Evolutionary conservation across 345 rosid genomes (phyloP), one percentile per base, ranked within the genome.

Genomic region (Salix brachista): DNA sequence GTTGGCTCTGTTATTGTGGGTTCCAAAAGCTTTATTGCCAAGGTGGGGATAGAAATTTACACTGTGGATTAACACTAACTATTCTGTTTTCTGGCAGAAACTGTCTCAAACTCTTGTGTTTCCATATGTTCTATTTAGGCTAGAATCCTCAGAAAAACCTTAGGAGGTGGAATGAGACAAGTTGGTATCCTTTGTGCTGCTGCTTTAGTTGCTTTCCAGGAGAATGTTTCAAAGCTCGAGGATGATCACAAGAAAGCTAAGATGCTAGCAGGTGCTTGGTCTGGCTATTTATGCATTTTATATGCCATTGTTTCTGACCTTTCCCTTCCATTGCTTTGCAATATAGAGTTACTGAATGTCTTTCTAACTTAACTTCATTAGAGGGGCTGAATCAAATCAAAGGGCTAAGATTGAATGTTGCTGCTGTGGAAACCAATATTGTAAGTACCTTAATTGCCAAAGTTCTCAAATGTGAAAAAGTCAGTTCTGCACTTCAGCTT

Each of bases 151-250:
- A 85, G 97, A 84, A 96, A 96, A 82, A 92, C 99, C 71, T 79
- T 93, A 78, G 99, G 98, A 26, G 99, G 99, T 30, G 98, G 98
- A 71, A 93, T 96, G 99, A 87, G 98, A 81, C 99, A 91, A 83
- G 71, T 91, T 0, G 98, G 99, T 21, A 80, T 91, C 78, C 87
- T 96, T 39, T 93, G 97, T 60, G 93, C 96, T 2, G 96, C 97
- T 3, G 99, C 94, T 34, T 79, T 93, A 65, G 91, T 93, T 42
- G 96, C 96, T 9, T 74, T 96, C 58, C 88, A 84, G 69, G 91
- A 96, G 56, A 91, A 88, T 54, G 80, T 90, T 10, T 75, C 70
- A 50, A 92, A 93, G 87, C 99, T 93, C 0, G 89, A 86, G 3
- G 84, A 72, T 30, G 98, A 96, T 83, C 99, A 93, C 87, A 90